Percentiles rank a stretch among this genome's conserved stretches.
phyloP scores from a whole-genome alignment of 331 rosid species.

The Acacia pycnantha region DNA sequence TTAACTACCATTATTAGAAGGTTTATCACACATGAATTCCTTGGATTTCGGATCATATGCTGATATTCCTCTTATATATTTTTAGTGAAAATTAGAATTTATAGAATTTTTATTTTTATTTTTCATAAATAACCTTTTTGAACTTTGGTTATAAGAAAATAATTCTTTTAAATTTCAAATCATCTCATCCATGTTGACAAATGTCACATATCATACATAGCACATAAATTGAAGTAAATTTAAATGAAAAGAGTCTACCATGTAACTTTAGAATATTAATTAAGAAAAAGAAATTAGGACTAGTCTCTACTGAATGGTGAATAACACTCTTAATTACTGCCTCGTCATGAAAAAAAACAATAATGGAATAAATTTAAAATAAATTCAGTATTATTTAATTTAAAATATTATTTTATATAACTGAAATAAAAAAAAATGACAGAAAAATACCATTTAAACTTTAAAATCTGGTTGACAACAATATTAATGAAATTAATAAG shows the following conservation, averaged over 20 bases:
- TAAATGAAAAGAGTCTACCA: background rate
- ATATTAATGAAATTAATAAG: no score
- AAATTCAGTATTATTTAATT: background rate
- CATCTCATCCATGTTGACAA: background rate
- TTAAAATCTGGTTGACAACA: no score
- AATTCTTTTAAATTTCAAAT: background rate
- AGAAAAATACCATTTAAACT: no score
- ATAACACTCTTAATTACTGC: no score
- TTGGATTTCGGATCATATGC: background rate
- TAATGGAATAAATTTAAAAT: background rate
- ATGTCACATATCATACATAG: background rate
- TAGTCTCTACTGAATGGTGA: no score
- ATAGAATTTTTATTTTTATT: background rate
- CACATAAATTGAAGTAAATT: background rate
- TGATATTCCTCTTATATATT: background rate
- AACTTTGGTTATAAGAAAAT: background rate
- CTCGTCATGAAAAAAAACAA: background rate
- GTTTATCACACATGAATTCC: background rate
- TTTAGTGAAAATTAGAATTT: background rate
- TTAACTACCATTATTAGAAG: background rate
- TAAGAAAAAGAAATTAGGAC: background rate
- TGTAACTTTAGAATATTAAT: background rate
- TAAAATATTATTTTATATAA: background rate
- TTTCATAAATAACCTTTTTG: background rate
- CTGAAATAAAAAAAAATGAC: background rate